Conservation (phyloP, 2,329 filamentous ascomycete genomes). For the Aspergillus fumigatus region DNA sequence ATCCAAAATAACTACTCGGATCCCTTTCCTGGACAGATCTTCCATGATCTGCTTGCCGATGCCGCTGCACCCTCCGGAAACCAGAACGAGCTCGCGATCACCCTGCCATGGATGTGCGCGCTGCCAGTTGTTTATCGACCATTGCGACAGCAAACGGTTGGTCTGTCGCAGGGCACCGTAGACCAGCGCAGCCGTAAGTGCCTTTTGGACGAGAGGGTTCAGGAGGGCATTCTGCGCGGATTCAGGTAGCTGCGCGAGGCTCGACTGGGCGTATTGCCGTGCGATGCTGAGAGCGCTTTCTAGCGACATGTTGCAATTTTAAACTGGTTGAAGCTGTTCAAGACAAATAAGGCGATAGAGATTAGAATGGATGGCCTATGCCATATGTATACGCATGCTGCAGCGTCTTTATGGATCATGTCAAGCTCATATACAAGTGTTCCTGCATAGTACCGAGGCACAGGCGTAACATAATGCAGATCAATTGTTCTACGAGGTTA, state of each 20-base stretch:
- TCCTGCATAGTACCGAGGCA: not conserved
- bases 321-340: not conserved
- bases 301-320: constrained; percentile 12
- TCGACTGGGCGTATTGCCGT: constrained; percentile 22
- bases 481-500: not conserved
- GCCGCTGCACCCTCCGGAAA: constrained; percentile 36
- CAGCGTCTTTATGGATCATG: not conserved
- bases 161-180: constrained; percentile 22
- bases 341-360: not conserved
- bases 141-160: constrained; percentile 26
- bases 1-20: constrained; percentile 35
- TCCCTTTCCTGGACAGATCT: constrained; percentile 24
- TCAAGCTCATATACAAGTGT: not conserved
- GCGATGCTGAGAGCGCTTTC: constrained; percentile 16
- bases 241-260: constrained; percentile 23
- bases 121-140: constrained; percentile 30
- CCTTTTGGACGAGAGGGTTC: constrained; percentile 27
- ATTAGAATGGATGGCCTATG: not conserved
- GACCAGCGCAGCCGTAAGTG: constrained; percentile 18
- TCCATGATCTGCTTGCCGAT: constrained; percentile 36
- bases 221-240: constrained; percentile 22
- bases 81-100: constrained; percentile 29
- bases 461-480: not conserved
- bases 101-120: constrained; percentile 21
- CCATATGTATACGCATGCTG: not conserved